Evolutionary conservation across 163 green algal genomes (phyloP).

Genomic region (Volvox carteri): DNA sequence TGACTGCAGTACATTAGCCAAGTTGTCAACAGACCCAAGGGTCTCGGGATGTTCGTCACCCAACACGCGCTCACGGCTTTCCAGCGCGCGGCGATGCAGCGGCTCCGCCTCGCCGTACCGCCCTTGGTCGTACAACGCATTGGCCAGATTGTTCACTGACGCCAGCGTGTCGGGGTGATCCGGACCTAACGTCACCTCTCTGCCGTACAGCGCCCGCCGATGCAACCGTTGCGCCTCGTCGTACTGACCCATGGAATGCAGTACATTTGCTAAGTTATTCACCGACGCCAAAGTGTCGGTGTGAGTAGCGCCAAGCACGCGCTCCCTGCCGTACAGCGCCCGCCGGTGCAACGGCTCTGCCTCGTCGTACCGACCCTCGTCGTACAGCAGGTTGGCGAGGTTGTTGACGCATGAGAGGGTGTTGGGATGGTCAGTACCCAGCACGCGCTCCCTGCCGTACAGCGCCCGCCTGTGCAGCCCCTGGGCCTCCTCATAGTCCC

Average conservation of each 20-base stretch:
- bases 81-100: background rate
- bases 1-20: slow-evolving; percentile 1
- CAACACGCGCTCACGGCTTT: background rate
- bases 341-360: slow-evolving; percentile 20
- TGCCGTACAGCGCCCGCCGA: slow-evolving; percentile 17
- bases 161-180: slow-evolving; percentile 20
- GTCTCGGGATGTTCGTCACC: background rate
- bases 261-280: slow-evolving; percentile 22
- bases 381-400: slow-evolving; percentile 9
- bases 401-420: slow-evolving; percentile 9
- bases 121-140: background rate
- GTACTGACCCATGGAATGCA: slow-evolving; percentile 3
- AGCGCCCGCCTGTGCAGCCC: slow-evolving; percentile 10
- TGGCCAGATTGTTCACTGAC: slow-evolving; percentile 16
- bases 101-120: slow-evolving; percentile 25
- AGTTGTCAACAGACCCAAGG: background rate
- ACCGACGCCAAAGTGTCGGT: slow-evolving; percentile 4
- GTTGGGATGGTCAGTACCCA: background rate
- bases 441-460: background rate
- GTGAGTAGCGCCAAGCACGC: slow-evolving; percentile 14
- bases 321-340: slow-evolving; percentile 3
- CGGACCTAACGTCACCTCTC: background rate
- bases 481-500: slow-evolving; percentile 6
- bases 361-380: slow-evolving; percentile 7
- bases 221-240: slow-evolving; percentile 4